Percentiles rank a stretch among this genome's conserved stretches.
These are phyloP conservation scores for Colletotrichum sidae DNA, from an alignment of 2,329 filamentous ascomycete genomes.

Conservation along the genomic window DNA sequence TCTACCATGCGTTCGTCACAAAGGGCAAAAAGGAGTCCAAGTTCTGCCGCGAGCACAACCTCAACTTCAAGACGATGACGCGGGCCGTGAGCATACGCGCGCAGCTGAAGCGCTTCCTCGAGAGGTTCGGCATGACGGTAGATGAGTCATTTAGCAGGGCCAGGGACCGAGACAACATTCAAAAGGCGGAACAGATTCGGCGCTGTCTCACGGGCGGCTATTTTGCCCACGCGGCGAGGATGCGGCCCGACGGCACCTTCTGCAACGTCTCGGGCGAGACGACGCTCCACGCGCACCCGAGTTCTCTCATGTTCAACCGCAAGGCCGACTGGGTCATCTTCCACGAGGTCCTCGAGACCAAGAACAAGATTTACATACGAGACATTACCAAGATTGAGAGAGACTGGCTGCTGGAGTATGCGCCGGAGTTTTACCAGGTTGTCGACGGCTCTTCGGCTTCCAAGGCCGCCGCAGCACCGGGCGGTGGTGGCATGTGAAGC, in stretches of 20 bases:
- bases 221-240: constrained; percentile 92
- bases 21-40: constrained; percentile 84
- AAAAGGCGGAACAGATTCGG: constrained; percentile 78
- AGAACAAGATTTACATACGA: constrained; percentile 87
- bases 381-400: constrained; percentile 96
- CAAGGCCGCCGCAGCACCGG: too few species aligned
- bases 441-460: constrained; percentile 42
- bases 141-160: constrained; percentile 66
- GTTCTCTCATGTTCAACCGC: constrained; percentile 93
- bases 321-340: constrained; percentile 98
- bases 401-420: constrained; percentile 91
- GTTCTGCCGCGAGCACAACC: constrained; percentile 87
- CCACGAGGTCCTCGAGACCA: constrained; percentile 91
- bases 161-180: constrained; percentile 43
- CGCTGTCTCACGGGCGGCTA: constrained; percentile 90
- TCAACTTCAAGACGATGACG: constrained; percentile 88
- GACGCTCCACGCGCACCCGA: constrained; percentile 88
- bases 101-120: constrained; percentile 88
- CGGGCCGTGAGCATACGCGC: constrained; percentile 87
- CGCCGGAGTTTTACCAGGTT: constrained; percentile 82
- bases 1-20: constrained; percentile 89
- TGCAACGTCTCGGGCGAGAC: constrained; percentile 84
- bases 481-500: background rate
- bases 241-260: constrained; percentile 94
- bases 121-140: constrained; percentile 81